Evolutionary conservation across 2,329 filamentous ascomycete species (phyloP).

Genomic region (Venturia effusa): DNA sequence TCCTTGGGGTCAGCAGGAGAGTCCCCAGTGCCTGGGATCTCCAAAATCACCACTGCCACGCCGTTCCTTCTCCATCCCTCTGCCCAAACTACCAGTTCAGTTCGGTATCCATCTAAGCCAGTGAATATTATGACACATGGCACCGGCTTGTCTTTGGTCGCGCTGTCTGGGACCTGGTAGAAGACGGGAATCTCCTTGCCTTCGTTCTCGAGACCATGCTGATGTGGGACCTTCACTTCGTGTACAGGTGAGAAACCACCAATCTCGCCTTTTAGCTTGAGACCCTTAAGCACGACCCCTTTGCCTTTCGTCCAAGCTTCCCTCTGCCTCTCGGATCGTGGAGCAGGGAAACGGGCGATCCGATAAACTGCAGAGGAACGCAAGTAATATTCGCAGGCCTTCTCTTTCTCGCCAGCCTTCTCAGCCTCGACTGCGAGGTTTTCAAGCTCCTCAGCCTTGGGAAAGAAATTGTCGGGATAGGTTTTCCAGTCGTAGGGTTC

Average conservation of each 20-base stretch:
- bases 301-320: slow-evolving; percentile 58
- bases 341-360: slow-evolving; percentile 58
- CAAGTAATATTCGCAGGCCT: slow-evolving; percentile 53
- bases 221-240: slow-evolving; percentile 53
- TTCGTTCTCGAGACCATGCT: slow-evolving; percentile 39
- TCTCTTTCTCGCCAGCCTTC: slow-evolving; percentile 35
- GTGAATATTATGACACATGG: slow-evolving; percentile 47
- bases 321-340: slow-evolving; percentile 40
- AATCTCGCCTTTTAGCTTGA: slow-evolving; percentile 31
- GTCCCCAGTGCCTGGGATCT: slow-evolving; percentile 49
- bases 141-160: slow-evolving; percentile 31
- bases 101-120: slow-evolving; percentile 48
- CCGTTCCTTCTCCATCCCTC: slow-evolving; percentile 39
- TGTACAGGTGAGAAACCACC: slow-evolving; percentile 35
- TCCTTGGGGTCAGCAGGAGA: slow-evolving; percentile 39
- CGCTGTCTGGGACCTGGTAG: slow-evolving; percentile 46
- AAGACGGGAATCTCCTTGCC: slow-evolving; percentile 51
- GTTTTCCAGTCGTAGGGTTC: slow-evolving; percentile 51
- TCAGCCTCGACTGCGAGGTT: slow-evolving; percentile 41
- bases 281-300: slow-evolving; percentile 47
- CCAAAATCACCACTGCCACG: slow-evolving; percentile 40
- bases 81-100: slow-evolving; percentile 43
- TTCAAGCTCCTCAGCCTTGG: slow-evolving; percentile 48
- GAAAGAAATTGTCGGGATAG: slow-evolving; percentile 53
- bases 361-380: slow-evolving; percentile 63